These are phyloP conservation scores for Arthrobotrys conoides DNA, from an alignment of 2,329 filamentous ascomycete species.

Conservation along the genomic window DNA sequence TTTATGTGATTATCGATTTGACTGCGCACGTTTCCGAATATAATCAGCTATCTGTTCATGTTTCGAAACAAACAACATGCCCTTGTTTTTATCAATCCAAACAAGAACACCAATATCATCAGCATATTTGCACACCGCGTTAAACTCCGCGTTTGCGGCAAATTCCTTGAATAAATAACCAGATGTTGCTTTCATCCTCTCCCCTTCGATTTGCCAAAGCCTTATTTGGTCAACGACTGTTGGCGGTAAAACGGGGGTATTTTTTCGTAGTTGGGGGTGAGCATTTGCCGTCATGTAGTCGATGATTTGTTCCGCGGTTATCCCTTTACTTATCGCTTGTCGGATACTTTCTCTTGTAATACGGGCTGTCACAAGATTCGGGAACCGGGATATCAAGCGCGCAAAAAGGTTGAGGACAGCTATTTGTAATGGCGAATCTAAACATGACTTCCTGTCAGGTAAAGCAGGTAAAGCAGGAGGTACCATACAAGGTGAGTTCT, in stretches of 20 bases:
- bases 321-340: slow-evolving; percentile 87
- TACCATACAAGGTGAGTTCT: not conserved
- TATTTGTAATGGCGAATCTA: slow-evolving; percentile 87
- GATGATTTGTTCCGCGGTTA: slow-evolving; percentile 95
- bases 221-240: slow-evolving; percentile 98
- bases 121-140: slow-evolving; percentile 81
- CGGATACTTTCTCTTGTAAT: slow-evolving; percentile 90
- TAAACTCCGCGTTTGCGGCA: slow-evolving; percentile 78
- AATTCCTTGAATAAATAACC: slow-evolving; percentile 95
- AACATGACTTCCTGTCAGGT: not conserved
- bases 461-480: not conserved
- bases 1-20: slow-evolving; percentile 18
- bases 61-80: slow-evolving; percentile 91
- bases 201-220: slow-evolving; percentile 96
- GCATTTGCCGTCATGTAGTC: slow-evolving; percentile 92
- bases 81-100: slow-evolving; percentile 84
- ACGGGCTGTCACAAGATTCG: slow-evolving; percentile 92
- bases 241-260: slow-evolving; percentile 82
- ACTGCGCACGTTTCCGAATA: slow-evolving; percentile 53
- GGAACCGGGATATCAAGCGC: slow-evolving; percentile 88
- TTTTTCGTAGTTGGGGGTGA: slow-evolving; percentile 86
- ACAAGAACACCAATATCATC: slow-evolving; percentile 90
- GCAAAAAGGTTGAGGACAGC: slow-evolving; percentile 92
- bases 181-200: slow-evolving; percentile 85
- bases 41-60: slow-evolving; percentile 88